These are phyloP conservation scores for Calycina herbarum DNA, from an alignment of 2,329 filamentous ascomycete genomes.

Conservation along the genomic window DNA sequence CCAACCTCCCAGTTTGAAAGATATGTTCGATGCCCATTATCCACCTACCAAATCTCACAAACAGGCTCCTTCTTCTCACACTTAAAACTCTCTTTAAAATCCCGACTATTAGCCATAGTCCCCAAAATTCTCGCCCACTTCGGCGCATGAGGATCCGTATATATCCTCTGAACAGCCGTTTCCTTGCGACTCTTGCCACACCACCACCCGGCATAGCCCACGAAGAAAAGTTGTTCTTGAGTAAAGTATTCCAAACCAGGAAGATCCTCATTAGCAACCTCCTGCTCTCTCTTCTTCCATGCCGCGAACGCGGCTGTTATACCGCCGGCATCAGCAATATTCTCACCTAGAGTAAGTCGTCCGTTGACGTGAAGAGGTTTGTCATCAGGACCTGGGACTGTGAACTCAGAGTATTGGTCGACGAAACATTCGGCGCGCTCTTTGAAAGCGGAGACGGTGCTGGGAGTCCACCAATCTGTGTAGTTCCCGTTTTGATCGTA, in stretches of 20 bases:
- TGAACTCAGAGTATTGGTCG: constrained; percentile 64
- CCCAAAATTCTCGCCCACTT: constrained; percentile 61
- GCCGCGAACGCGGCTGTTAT: constrained; percentile 62
- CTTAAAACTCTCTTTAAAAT: constrained; percentile 66
- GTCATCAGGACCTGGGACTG: constrained; percentile 55
- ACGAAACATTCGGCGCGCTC: constrained; percentile 64
- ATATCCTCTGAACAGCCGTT: constrained; percentile 56
- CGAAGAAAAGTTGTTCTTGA: constrained; percentile 69
- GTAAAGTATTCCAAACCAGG: constrained; percentile 63
- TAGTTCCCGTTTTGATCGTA: constrained; percentile 66
- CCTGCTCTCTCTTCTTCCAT: constrained; percentile 59
- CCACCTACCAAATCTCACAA: constrained; percentile 69
- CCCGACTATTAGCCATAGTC: constrained; percentile 65
- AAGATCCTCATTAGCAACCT: constrained; percentile 53
- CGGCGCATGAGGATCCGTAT: constrained; percentile 66
- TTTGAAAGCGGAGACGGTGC: constrained; percentile 58
- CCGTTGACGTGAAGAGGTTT: constrained; percentile 63
- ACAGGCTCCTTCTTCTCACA: constrained; percentile 65
- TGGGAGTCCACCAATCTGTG: constrained; percentile 66
- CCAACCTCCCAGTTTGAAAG: neutral
- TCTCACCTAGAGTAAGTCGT: constrained; percentile 64
- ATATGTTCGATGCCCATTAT: neutral
- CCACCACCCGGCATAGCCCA: constrained; percentile 65
- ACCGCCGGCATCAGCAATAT: constrained; percentile 71
- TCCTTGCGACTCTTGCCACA: constrained; percentile 64